Evolutionary conservation across 1,284 basidiomycete species (phyloP).

Genomic region (Tilletia indica): DNA sequence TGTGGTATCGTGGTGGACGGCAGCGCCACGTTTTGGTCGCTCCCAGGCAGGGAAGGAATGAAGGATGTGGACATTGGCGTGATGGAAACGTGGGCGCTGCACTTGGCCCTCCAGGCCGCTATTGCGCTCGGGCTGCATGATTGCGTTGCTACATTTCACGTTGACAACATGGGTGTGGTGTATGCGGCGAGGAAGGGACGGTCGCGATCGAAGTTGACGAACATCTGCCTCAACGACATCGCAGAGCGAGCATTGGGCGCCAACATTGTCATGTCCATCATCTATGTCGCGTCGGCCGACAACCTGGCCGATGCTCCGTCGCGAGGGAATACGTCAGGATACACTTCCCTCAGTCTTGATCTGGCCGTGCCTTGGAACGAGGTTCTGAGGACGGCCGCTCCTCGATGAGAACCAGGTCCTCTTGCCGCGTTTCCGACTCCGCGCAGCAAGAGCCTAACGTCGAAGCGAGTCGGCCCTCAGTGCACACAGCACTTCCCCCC

Average conservation of each 20-base stretch:
- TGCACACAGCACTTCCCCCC: too few species aligned
- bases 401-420: too few species aligned
- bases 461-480: too few species aligned
- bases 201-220: neutral
- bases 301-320: neutral
- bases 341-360: neutral
- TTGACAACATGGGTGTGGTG: neutral
- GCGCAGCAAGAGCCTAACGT: too few species aligned
- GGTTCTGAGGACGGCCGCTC: neutral
- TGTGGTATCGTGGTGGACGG: neutral
- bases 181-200: neutral
- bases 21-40: neutral
- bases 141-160: neutral
- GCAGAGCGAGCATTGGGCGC: neutral
- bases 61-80: neutral
- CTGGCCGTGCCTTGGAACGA: neutral
- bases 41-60: too few species aligned
- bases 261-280: neutral
- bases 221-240: neutral
- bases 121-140: neutral
- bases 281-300: neutral
- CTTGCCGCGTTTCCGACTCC: too few species aligned
- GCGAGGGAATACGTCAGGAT: neutral
- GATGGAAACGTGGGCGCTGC: neutral
- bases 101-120: neutral